Evolutionary conservation across 2,329 filamentous ascomycete genomes (phyloP), one percentile per base, ranked within the genome.

Genomic region (Truncatella angustata): DNA sequence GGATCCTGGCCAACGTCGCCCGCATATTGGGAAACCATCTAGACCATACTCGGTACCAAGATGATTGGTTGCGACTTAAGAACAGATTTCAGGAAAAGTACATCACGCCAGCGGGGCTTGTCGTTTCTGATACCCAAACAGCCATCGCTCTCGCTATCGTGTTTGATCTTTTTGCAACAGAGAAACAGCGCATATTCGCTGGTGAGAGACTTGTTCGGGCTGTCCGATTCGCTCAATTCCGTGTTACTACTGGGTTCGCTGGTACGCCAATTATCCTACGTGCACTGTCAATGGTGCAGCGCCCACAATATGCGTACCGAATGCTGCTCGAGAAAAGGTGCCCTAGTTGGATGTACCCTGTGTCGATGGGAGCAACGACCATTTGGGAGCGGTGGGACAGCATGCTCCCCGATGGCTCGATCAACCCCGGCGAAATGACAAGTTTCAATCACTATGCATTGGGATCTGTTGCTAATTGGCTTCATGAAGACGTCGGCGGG

Each of bases 361-460:
- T 72, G 21, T 63, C 57, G 11, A 70, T 70, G 66, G 66, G 64
- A 30, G 68, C 64, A 1, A 72, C 70, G 1, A 71, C 68, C 0
- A 64, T 66, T 3, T 73, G 69, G 69, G 68, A 72, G 56, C 62
- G 70, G 6, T 72, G 69, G 69, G 66, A 73, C 46, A 63, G 61
- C 18, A 61, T 72, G 52, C 53, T 70, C 11, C 64, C 66, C 0
- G 59, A 69, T 45, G 68, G 66, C 1, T 57, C 44, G 1, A 61
- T 71, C 21, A 71, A 72, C 48, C 62, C 66, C 0, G 64, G 69
- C 1, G 50, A 60, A 16, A 71, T 72, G 70, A 72, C 68, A 0
- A 70, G 65, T 39, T 66, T 69, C 52, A 69, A 73, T 51, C 69
- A 72, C 51, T 72, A 72, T 44, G 68, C 69, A 0, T 62, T 71